Evolutionary conservation across 192 early-diverging fungal genomes (phyloP).

Genomic region (Backusella tarrabulga): DNA sequence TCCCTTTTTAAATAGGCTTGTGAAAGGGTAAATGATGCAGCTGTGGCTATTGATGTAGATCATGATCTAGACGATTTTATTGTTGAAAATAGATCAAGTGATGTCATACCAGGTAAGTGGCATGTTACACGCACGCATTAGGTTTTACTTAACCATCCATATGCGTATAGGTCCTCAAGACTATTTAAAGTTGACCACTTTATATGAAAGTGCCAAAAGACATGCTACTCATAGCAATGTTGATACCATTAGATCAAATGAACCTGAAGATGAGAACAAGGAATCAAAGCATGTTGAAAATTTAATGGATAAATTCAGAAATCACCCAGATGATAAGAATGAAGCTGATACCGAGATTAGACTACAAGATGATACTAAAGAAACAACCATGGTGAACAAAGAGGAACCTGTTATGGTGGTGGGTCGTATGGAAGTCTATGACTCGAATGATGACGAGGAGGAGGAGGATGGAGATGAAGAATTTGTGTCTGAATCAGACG

Average conservation of each 20-base stretch:
- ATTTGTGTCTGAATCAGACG: background rate
- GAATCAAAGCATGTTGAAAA: background rate
- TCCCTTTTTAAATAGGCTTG: background rate
- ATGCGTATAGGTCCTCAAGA: background rate
- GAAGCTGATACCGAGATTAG: background rate
- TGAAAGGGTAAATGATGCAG: conserved; percentile 4
- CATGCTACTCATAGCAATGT: background rate
- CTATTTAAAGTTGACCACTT: conserved; percentile 8
- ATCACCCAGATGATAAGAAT: conserved; percentile 3
- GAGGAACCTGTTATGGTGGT: background rate
- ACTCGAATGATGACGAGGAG: background rate
- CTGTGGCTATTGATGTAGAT: background rate
- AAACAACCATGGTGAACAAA: background rate
- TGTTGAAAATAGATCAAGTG: conserved; percentile 3
- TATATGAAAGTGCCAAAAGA: background rate
- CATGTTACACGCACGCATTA: background rate
- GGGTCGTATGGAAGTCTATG: conserved; percentile 12
- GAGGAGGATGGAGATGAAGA: background rate
- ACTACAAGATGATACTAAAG: background rate
- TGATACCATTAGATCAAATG: background rate
- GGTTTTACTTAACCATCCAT: background rate
- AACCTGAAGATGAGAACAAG: background rate
- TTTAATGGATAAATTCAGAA: background rate
- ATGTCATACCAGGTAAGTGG: conserved; percentile 7
- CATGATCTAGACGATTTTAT: conserved; percentile 13